A percentile compares a stretch with the other conserved stretches of the same genome.
Conservation (phyloP, 306 rosid genomes). For the Sesbania bispinosa region DNA sequence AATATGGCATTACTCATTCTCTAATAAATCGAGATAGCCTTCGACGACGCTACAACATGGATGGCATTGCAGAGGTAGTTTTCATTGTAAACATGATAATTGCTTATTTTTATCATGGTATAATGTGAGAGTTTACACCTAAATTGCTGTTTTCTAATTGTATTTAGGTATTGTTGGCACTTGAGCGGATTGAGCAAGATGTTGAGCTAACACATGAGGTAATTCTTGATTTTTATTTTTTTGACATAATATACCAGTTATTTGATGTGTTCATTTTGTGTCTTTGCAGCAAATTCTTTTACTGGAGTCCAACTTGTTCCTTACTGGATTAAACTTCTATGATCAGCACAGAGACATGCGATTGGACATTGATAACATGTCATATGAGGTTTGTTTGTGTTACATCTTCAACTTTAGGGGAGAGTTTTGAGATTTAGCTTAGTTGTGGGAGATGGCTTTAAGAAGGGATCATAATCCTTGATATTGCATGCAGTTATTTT, state of each 20-base stretch:
- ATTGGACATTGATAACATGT: conserved; percentile 94
- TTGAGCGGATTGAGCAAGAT: conserved; percentile 94
- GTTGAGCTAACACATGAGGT: conserved; percentile 96
- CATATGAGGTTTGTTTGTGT: conserved; percentile 92
- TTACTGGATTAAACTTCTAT: conserved; percentile 65
- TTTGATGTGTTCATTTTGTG: conserved; percentile 18
- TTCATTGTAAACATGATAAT: neutral
- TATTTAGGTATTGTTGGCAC: conserved; percentile 77
- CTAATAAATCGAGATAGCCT: conserved; percentile 51
- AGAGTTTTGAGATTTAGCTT: conserved; percentile 10
- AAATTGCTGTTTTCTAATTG: neutral
- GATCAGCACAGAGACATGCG: conserved; percentile 99
- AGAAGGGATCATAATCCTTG: neutral
- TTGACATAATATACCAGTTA: neutral
- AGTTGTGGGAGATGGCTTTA: neutral
- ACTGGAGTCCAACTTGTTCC: conserved; percentile 81
- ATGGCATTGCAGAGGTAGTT: conserved; percentile 88
- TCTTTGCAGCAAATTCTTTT: conserved; percentile 76
- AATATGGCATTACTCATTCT: conserved; percentile 56
- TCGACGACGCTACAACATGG: conserved; percentile 65
- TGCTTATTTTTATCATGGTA: neutral
- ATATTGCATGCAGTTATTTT: neutral
- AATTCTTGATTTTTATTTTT: conserved; percentile 7
- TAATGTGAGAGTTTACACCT: neutral
- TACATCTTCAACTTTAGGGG: neutral